Conservation (phyloP, 805 yeast genomes). For the Candida peoriensis region DNA sequence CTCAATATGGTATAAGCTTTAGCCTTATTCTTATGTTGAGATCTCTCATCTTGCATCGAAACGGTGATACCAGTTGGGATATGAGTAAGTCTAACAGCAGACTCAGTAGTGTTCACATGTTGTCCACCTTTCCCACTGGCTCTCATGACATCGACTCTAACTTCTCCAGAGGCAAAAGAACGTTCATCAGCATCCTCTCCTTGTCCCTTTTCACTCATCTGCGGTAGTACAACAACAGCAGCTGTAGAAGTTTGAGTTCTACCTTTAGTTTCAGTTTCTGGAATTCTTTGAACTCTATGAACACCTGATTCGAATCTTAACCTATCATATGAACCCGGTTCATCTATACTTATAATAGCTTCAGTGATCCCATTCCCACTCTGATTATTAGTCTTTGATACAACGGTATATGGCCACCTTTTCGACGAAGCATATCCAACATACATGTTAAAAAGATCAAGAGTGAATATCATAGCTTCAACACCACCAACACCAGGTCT, state of each 20-base stretch:
- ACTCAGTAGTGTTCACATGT: conserved; percentile 95
- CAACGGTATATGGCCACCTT: conserved; percentile 61
- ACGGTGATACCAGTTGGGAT: conserved; percentile 87
- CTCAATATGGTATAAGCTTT: conserved; percentile 81
- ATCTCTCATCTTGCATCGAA: conserved; percentile 88
- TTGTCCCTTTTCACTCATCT: conserved; percentile 51
- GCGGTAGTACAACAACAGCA: conserved; percentile 90
- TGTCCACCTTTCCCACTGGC: conserved; percentile 98
- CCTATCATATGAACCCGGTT: conserved; percentile 69
- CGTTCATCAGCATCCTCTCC: conserved; percentile 52
- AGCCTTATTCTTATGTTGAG: conserved; percentile 92
- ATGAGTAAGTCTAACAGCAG: conserved; percentile 92
- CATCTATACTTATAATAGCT: conserved; percentile 70
- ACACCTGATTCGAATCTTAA: conserved; percentile 90
- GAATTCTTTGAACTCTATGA: conserved; percentile 92
- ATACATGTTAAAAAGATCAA: conserved; percentile 80
- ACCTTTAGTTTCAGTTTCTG: conserved; percentile 91
- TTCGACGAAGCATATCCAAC: conserved; percentile 57
- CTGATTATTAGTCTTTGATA: conserved; percentile 51
- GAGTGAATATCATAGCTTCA: conserved; percentile 86
- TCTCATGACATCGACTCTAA: conserved; percentile 94
- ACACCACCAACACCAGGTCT: conserved; percentile 96
- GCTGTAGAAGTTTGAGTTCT: conserved; percentile 95
- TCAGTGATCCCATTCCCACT: conserved; percentile 67
- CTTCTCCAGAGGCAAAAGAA: conserved; percentile 78